Percentiles rank a stretch among this genome's conserved stretches.
Evolutionary conservation across 2,329 filamentous ascomycete species (phyloP).

Genomic region (Fusarium tricinctum): DNA sequence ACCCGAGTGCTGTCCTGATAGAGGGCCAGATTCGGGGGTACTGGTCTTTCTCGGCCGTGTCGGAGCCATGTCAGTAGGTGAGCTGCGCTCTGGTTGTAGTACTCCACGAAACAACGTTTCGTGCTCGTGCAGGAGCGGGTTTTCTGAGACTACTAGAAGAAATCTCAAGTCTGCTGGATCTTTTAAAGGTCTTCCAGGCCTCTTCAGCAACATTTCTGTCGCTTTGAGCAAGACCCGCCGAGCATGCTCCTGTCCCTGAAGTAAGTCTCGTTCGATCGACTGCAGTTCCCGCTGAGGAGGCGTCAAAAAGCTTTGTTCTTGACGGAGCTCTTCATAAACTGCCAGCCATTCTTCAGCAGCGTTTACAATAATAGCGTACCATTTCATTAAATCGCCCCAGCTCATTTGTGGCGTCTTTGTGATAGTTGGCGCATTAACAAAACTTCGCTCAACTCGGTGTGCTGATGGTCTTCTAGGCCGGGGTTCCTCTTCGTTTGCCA

Average conservation of each 20-base stretch:
- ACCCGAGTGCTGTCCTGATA: slow-evolving; percentile 79
- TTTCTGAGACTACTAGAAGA: slow-evolving; percentile 81
- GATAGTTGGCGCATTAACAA: slow-evolving; percentile 29
- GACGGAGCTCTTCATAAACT: slow-evolving; percentile 67
- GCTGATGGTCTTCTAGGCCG: slow-evolving; percentile 35
- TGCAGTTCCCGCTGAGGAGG: slow-evolving; percentile 57
- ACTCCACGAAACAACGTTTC: slow-evolving; percentile 59
- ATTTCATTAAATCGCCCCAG: slow-evolving; percentile 78
- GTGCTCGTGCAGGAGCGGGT: slow-evolving; percentile 76
- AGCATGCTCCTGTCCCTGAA: slow-evolving; percentile 75
- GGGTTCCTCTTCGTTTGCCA: slow-evolving; percentile 67
- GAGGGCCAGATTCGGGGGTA: slow-evolving; percentile 57
- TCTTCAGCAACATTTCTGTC: slow-evolving; percentile 82
- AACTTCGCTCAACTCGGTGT: slow-evolving; percentile 36
- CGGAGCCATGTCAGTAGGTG: slow-evolving; percentile 15
- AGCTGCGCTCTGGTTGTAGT: slow-evolving; percentile 52
- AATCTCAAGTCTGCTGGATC: slow-evolving; percentile 81
- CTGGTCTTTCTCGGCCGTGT: slow-evolving; percentile 34
- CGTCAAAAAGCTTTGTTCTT: slow-evolving; percentile 48
- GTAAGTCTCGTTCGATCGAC: slow-evolving; percentile 62
- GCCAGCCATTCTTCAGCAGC: slow-evolving; percentile 76
- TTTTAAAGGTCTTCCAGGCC: slow-evolving; percentile 78
- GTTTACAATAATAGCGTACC: slow-evolving; percentile 79
- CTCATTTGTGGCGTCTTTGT: slow-evolving; percentile 75
- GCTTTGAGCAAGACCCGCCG: slow-evolving; percentile 81